phyloP scores from a whole-genome alignment of 2,329 filamentous ascomycete genomes.

The Ophiostoma sp. region DNA sequence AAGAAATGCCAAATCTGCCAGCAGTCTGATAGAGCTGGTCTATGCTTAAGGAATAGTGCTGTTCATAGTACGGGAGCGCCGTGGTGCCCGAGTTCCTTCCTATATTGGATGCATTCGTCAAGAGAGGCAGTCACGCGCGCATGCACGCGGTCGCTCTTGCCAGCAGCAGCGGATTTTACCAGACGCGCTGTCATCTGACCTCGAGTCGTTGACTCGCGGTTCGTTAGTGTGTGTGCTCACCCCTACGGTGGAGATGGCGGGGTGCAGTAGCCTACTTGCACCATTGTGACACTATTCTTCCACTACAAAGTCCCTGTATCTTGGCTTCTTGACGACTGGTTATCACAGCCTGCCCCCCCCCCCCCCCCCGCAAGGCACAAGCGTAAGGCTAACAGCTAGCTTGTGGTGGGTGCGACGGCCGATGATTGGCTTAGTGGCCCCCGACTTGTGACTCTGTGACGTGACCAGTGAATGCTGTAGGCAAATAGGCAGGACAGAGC shows the following conservation, averaged over 20 bases:
- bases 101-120: neutral
- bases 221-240: neutral
- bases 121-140: constrained; percentile 5
- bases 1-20: neutral
- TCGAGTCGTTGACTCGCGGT: neutral
- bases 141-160: neutral
- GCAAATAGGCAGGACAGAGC: neutral
- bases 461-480: constrained; percentile 16
- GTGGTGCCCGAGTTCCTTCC: neutral
- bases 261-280: constrained; percentile 9
- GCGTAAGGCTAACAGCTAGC: constrained; percentile 6
- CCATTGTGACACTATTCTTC: neutral
- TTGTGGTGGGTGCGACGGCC: constrained; percentile 6
- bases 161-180: neutral
- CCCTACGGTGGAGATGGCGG: constrained; percentile 1
- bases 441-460: constrained; percentile 21
- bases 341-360: neutral
- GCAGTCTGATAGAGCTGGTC: neutral
- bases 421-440: constrained; percentile 18
- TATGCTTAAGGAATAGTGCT: neutral
- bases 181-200: constrained; percentile 8
- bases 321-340: neutral
- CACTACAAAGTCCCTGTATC: constrained; percentile 5
- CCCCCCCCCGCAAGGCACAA: constrained; percentile 10
- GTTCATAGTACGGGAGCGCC: constrained; percentile 6